These are phyloP conservation scores for Cordyceps pruinosa DNA, from an alignment of 2,329 filamentous ascomycete genomes.

Conservation along the genomic window DNA sequence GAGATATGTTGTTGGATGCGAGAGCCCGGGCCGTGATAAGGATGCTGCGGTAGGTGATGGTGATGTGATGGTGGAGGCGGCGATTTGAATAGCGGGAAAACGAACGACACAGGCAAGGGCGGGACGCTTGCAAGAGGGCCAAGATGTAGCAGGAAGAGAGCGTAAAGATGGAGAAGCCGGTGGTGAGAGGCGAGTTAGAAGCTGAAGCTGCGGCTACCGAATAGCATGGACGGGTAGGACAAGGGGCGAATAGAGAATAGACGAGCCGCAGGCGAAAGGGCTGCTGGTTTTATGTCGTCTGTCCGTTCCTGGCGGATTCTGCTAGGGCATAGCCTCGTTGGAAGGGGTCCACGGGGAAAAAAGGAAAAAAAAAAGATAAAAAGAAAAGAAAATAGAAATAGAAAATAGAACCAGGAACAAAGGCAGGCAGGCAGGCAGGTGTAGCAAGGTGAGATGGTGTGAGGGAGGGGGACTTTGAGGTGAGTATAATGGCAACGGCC, in stretches of 20 bases:
- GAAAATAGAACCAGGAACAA: background rate
- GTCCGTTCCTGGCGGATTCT: background rate
- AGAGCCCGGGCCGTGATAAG: background rate
- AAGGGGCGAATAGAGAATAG: background rate
- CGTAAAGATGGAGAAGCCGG: background rate
- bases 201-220: background rate
- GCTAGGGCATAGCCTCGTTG: background rate
- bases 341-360: background rate
- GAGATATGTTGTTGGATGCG: background rate
- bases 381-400: background rate
- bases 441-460: conserved; percentile 8
- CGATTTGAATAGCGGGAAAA: background rate
- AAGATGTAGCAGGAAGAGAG: background rate
- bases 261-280: background rate
- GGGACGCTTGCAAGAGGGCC: background rate
- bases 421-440: background rate
- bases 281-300: background rate
- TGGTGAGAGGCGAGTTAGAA: background rate
- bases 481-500: conserved; percentile 6
- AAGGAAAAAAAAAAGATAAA: background rate
- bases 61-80: background rate
- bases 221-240: too few species aligned
- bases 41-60: background rate
- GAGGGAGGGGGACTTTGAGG: conserved; percentile 4
- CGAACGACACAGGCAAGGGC: conserved; percentile 3